Evolutionary conservation across 768 basidiomycete species (phyloP), one percentile per base, ranked within the genome.

Genomic region (Lentinula raphanica): DNA sequence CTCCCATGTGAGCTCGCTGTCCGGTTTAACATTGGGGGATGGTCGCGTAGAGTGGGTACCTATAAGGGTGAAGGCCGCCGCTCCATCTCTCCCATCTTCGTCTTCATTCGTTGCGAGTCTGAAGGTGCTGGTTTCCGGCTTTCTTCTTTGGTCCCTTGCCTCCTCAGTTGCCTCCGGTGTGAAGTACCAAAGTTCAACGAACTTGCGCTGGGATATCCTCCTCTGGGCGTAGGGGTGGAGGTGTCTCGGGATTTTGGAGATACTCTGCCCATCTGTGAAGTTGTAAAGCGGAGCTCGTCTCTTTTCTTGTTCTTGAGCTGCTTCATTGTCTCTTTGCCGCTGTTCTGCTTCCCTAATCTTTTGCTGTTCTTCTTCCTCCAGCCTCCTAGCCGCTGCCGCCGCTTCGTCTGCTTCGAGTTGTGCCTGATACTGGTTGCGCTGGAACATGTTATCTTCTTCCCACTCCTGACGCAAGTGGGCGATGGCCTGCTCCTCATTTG

Each of bases 321-420:
- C 40, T 59, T 60, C 55, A 46, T 63, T 39, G 56, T 64, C 64
- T 32, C 56, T 54, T 39, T 60, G 62, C 48, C 48, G 35, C 19
- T 49, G 54, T 31, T 59, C 59, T 36, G 59, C 61, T 40, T 65
- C 68, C n/a, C 4, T 32, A 13, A 32, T 17, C 29, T 12, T 5
- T 28, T 49, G 25, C 32, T 35, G 9, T 2, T 35, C 3, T 1
- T 27, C 49, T 7, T 29, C 49, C n/a, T 49, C 49, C 29, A 64
- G 58, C 59, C 69, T 68, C 45, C 66, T 65, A 59, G 65, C 68
- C 3, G 62, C 63, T 36, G 15, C 40, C 23, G 49, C 44, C 9
- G 54, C 54, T 31, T 35, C 15, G 32, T 35, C 32, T 35, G 8
- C 32, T 35, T 35, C 32, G 12, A 46, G 19, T 38, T 59, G 59